Evolutionary conservation across 768 basidiomycete species (phyloP).

Genomic region (Macrolepiota albuminosa): DNA sequence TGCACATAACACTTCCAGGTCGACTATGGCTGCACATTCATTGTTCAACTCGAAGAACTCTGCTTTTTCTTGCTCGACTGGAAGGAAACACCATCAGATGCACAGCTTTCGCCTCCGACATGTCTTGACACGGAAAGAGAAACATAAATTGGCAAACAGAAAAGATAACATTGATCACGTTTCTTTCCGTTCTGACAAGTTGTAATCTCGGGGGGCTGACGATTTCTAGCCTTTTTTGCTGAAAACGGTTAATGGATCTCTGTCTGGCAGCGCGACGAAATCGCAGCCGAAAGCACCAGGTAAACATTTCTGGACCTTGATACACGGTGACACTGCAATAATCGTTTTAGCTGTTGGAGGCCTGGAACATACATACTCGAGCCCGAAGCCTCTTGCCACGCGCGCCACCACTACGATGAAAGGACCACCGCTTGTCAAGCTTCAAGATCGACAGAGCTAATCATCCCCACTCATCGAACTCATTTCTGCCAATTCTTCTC

Average conservation of each 20-base stretch:
- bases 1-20: not conserved
- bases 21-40: not conserved
- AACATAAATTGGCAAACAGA: not conserved
- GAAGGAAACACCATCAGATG: too few species aligned
- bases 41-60: not conserved
- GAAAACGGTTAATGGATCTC: too few species aligned
- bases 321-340: not conserved
- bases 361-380: not conserved
- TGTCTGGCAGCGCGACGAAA: not conserved
- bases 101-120: too few species aligned
- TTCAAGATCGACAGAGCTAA: slow-evolving; percentile 5
- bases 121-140: not conserved
- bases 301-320: not conserved
- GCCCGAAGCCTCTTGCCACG: not conserved
- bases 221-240: not conserved
- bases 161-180: not conserved
- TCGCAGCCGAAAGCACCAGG: not conserved
- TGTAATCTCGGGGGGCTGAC: too few species aligned
- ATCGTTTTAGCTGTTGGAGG: not conserved
- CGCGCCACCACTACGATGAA: not conserved
- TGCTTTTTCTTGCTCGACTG: not conserved
- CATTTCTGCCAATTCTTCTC: not conserved
- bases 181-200: not conserved
- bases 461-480: not conserved
- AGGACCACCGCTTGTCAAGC: not conserved